A percentile compares a stretch with the other conserved stretches of the same genome.
These are phyloP conservation scores for Didymella keratinophila DNA, from an alignment of 2,329 filamentous ascomycete genomes.

Conservation along the genomic window DNA sequence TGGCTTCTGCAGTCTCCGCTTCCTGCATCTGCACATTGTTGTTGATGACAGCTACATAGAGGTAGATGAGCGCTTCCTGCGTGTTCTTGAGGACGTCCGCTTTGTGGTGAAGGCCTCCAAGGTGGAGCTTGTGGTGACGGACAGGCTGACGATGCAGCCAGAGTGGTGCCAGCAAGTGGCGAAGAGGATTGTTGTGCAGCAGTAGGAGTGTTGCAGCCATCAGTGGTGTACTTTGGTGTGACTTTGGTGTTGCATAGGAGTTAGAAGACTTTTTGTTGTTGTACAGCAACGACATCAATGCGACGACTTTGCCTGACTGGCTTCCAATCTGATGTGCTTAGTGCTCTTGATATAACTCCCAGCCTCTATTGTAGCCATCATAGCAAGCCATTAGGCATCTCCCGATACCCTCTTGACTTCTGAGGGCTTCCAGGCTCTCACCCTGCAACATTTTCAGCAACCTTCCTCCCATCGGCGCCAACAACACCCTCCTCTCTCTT, in stretches of 20 bases:
- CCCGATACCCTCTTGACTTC: too few species aligned
- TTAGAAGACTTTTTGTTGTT: conserved; percentile 4
- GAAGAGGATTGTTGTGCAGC: conserved; percentile 5
- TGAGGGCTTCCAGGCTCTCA: conserved; percentile 22
- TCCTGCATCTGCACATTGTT: conserved; percentile 21
- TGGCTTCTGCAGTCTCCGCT: conserved; percentile 13
- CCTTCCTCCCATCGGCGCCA: conserved; percentile 51
- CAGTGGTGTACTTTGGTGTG: background rate
- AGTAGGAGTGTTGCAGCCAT: background rate
- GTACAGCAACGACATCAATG: conserved; percentile 11
- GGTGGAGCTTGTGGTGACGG: conserved; percentile 6
- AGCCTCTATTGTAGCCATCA: background rate
- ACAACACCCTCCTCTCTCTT: conserved; percentile 53
- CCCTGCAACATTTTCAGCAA: conserved; percentile 58
- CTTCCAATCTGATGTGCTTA: too few species aligned
- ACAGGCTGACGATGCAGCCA: background rate
- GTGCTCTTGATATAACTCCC: too few species aligned
- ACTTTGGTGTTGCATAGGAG: background rate
- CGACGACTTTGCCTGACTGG: background rate
- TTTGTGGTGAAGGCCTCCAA: conserved; percentile 20
- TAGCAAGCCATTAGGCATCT: background rate
- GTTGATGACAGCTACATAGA: background rate
- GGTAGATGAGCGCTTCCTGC: conserved; percentile 1
- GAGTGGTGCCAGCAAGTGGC: background rate
- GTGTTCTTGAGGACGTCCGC: conserved; percentile 8